Evolutionary conservation across 257 asterid species (phyloP).

Genomic region (Rehmannia glutinosa): DNA sequence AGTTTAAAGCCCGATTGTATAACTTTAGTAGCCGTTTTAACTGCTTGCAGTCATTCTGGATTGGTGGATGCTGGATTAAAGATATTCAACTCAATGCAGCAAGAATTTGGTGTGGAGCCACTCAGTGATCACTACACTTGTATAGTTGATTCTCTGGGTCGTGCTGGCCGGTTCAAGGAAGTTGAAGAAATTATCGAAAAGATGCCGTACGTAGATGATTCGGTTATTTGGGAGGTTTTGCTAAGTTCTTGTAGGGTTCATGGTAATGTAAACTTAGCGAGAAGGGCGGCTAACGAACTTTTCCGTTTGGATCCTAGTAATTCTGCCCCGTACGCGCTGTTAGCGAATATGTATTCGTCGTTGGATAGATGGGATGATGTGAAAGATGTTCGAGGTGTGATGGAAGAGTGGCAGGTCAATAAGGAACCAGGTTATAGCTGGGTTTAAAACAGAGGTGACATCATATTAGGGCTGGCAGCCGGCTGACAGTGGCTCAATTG

Average conservation of each 20-base stretch:
- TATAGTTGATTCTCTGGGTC: slow-evolving; percentile 61
- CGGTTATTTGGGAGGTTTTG: slow-evolving; percentile 60
- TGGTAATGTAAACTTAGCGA: slow-evolving; percentile 43
- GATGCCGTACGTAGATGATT: slow-evolving; percentile 55
- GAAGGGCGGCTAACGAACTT: slow-evolving; percentile 68
- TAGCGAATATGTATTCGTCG: slow-evolving; percentile 66
- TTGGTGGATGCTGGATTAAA: slow-evolving; percentile 49
- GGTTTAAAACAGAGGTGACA: slow-evolving; percentile 49
- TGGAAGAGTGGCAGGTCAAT: slow-evolving; percentile 34
- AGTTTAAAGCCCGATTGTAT: slow-evolving; percentile 43
- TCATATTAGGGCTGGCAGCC: no score
- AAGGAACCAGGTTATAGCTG: slow-evolving; percentile 71
- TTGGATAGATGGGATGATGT: slow-evolving; percentile 76
- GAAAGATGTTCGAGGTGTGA: slow-evolving; percentile 33
- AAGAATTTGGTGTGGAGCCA: slow-evolving; percentile 43
- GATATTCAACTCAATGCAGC: slow-evolving; percentile 46
- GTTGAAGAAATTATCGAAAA: slow-evolving; percentile 46
- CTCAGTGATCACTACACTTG: slow-evolving; percentile 65
- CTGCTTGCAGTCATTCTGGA: slow-evolving; percentile 78
- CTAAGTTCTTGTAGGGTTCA: slow-evolving; percentile 69
- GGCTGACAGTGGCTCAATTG: no score
- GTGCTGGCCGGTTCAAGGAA: slow-evolving; percentile 63
- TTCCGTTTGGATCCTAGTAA: slow-evolving; percentile 38
- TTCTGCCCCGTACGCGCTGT: slow-evolving; percentile 49
- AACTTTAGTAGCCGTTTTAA: slow-evolving; percentile 56